Evolutionary conservation across 108 stramenopile species (phyloP).

Genomic region (Nannochloropsis gaditana): DNA sequence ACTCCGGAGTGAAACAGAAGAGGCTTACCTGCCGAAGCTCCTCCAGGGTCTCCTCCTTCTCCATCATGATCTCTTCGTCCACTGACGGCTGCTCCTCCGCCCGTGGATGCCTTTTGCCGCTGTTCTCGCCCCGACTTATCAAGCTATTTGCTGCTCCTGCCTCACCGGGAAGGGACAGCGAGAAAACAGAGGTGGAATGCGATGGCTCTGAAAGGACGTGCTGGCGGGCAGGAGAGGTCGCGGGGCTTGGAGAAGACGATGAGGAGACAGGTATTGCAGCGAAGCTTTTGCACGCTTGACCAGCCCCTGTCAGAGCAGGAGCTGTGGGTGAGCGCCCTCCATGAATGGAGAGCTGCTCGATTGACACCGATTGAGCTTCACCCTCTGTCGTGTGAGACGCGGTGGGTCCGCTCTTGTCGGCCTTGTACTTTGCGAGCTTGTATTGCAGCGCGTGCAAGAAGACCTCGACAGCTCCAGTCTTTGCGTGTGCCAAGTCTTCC

Average conservation of each 20-base stretch:
- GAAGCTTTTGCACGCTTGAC: not conserved
- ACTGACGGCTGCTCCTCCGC: slow-evolving; percentile 9
- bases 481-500: slow-evolving; percentile 53
- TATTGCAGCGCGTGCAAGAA: slow-evolving; percentile 44
- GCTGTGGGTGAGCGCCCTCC: not conserved
- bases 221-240: too few relatives aligned
- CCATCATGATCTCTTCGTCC: slow-evolving; percentile 20
- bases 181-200: not conserved
- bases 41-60: slow-evolving; percentile 21
- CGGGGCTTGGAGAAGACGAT: not conserved
- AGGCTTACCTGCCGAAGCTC: not conserved
- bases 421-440: slow-evolving; percentile 42
- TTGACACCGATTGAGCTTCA: not conserved
- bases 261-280: not conserved
- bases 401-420: not conserved
- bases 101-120: not conserved
- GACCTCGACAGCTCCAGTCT: slow-evolving; percentile 55
- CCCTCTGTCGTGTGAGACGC: not conserved
- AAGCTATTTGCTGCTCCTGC: not conserved
- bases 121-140: not conserved
- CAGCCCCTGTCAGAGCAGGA: not conserved
- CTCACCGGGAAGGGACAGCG: not conserved
- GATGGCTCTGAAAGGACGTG: too few relatives aligned
- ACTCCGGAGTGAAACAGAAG: not conserved
- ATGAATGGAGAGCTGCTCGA: not conserved